Evolutionary conservation across 352 stramenopile genomes (phyloP), one percentile per base, ranked within the genome.

Genomic region (Globisporangium megalacanthum): DNA sequence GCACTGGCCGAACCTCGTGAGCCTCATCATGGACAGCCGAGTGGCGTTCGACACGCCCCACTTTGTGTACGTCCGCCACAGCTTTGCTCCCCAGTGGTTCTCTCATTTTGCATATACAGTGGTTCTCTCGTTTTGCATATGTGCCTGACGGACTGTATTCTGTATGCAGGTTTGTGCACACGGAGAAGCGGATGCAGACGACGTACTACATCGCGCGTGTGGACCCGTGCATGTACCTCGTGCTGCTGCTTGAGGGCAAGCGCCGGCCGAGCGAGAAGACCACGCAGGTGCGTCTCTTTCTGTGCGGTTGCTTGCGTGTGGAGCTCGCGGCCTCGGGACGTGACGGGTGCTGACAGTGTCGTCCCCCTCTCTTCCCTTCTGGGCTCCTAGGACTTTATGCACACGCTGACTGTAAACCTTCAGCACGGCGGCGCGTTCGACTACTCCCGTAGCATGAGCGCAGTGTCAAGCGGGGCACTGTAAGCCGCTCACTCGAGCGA

Each of bases 1-100:
- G 56, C 86, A 95, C 61, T 95, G 83, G 83, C 86, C 86, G 2
- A 95, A 95, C 49, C 75, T 95, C 15, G 69, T 95, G 51, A 94
- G 83, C 60, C 70, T 95, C 25, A 88, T 95, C 54, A 89, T 90
- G 84, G 83, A 95, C 68, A 90, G 86, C 60, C 75, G 77, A 33
- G 60, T 63, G 17, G 69, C 67, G 48, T 60, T 91, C 54, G 72
- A 86, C 51, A 73, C 76, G 7, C 72, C 75, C 49, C 66, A 57
- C 7, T 70, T 74, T 62, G 71, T 81, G 78, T 88, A 79, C 64
- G 75, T 73, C 36, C 33, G 35, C 19, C 14, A 22, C 22, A 7
- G 17, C 39, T 44, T 31, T 22, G n/a, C 3, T 46, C 1, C 25
- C 25, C 25, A 29, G 25, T 29, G 4, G 25, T 29, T 29, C 25